Evolutionary conservation across 1,284 basidiomycete species (phyloP).

Genomic region (Ceratobasidium sp.): DNA sequence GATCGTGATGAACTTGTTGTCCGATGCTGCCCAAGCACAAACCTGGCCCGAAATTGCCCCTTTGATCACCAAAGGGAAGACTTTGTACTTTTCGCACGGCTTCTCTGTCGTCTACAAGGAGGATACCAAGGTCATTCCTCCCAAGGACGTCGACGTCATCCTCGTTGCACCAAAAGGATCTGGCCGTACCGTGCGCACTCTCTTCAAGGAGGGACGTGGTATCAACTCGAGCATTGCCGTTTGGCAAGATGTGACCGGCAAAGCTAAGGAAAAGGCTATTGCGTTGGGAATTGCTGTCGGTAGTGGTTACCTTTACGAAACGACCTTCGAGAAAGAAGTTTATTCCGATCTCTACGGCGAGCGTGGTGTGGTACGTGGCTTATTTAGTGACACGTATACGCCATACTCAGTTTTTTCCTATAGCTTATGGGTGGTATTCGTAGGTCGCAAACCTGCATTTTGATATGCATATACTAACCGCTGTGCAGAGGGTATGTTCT

Average conservation of each 20-base stretch:
- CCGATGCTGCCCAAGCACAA: slow-evolving; percentile 96
- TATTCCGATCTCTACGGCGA: slow-evolving; percentile 99
- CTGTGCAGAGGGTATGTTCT: slow-evolving; percentile 90
- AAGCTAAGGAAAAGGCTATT: slow-evolving; percentile 96
- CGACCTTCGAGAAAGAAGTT: slow-evolving; percentile 99
- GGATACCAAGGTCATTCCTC: slow-evolving; percentile 93
- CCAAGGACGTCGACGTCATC: slow-evolving; percentile 96
- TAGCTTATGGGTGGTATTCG: slow-evolving; percentile 98
- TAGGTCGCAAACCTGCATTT: slow-evolving; percentile 57
- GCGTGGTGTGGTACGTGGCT: slow-evolving; percentile 88
- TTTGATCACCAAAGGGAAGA: slow-evolving; percentile 98
- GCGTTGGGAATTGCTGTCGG: slow-evolving; percentile 95
- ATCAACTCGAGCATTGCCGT: slow-evolving; percentile 92
- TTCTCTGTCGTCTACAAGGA: slow-evolving; percentile 99
- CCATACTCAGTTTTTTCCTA: slow-evolving; percentile 27
- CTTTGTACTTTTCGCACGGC: slow-evolving; percentile 99
- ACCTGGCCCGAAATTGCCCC: slow-evolving; percentile 91
- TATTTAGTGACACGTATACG: slow-evolving; percentile 43
- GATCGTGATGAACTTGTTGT: slow-evolving; percentile 99
- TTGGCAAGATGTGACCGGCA: slow-evolving; percentile 94
- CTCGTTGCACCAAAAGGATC: slow-evolving; percentile 99
- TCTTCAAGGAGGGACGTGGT: slow-evolving; percentile 99
- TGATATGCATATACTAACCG: slow-evolving; percentile 39
- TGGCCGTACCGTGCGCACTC: slow-evolving; percentile 97
- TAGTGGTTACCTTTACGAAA: slow-evolving; percentile 97